Conservation (phyloP, 202 grass and related monocot species). For the Thinopyrum obtusiflorum region DNA sequence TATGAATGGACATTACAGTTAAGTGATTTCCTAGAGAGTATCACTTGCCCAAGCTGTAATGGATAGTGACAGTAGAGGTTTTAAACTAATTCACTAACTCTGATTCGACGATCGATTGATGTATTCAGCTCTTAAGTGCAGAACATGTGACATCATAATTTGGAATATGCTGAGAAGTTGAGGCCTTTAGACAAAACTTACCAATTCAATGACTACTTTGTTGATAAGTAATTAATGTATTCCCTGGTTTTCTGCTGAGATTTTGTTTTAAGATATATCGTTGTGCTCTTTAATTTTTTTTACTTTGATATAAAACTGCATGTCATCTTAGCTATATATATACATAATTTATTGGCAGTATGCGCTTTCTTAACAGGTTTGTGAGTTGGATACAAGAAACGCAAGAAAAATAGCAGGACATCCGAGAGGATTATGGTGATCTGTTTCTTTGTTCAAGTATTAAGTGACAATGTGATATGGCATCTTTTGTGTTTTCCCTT, state of each 20-base stretch:
- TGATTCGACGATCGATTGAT: background rate
- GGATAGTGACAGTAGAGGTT: background rate
- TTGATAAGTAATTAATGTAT: background rate
- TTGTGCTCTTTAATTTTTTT: background rate
- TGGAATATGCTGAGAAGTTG: background rate
- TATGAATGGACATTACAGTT: background rate
- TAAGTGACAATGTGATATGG: background rate
- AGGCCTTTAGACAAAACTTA: background rate
- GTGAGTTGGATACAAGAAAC: background rate
- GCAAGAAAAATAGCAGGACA: background rate
- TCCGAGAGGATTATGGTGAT: background rate
- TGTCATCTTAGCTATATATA: background rate
- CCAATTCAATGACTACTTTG: background rate
- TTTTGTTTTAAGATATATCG: background rate
- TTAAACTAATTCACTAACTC: background rate
- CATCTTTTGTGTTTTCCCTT: background rate
- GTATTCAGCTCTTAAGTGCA: background rate
- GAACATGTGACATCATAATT: background rate
- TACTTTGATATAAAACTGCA: background rate
- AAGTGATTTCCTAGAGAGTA: background rate
- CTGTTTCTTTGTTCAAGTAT: background rate
- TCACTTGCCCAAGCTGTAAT: background rate
- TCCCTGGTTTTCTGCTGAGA: background rate
- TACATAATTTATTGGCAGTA: background rate
- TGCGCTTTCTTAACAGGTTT: background rate